These are phyloP conservation scores for Knoxdaviesia capensis DNA, from an alignment of 2,329 filamentous ascomycete genomes.

Conservation along the genomic window DNA sequence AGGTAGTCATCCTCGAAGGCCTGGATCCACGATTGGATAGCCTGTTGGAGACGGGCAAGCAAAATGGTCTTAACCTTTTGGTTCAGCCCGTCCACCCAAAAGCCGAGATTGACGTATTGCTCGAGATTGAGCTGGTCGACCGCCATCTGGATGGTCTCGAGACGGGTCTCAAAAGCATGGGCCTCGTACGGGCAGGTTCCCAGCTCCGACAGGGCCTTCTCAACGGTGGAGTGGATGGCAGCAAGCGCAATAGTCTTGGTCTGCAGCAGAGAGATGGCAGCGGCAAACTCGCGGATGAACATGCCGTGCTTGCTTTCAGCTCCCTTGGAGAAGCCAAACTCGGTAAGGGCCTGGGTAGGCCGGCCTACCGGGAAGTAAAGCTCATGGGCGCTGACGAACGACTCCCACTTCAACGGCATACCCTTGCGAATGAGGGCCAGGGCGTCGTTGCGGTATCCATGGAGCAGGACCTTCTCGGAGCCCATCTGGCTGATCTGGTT, in stretches of 20 bases:
- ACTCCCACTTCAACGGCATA: conserved; percentile 85
- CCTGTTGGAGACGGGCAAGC: conserved; percentile 61
- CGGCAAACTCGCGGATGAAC: conserved; percentile 86
- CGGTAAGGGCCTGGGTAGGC: conserved; percentile 23
- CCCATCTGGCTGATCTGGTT: conserved; percentile 70
- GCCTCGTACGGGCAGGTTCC: conserved; percentile 68
- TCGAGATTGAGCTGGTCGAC: conserved; percentile 95
- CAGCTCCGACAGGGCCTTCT: conserved; percentile 67
- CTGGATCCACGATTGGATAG: conserved; percentile 71
- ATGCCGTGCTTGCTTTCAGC: conserved; percentile 86
- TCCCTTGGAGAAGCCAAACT: conserved; percentile 26
- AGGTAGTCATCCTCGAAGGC: conserved; percentile 50
- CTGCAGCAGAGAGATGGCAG: conserved; percentile 72
- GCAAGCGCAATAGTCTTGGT: conserved; percentile 64
- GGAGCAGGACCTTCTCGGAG: conserved; percentile 70
- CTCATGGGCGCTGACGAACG: conserved; percentile 93
- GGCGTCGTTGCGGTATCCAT: conserved; percentile 81
- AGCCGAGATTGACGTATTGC: conserved; percentile 80
- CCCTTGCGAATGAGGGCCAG: conserved; percentile 71
- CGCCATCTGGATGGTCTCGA: conserved; percentile 74
- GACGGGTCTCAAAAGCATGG: conserved; percentile 55
- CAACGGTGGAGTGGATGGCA: conserved; percentile 59
- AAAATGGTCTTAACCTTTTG: conserved; percentile 64
- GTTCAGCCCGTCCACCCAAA: conserved; percentile 82
- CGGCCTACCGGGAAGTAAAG: conserved; percentile 40